phyloP scores from a whole-genome alignment of 305 asterid species.

The Fraxinus angustifolia region DNA sequence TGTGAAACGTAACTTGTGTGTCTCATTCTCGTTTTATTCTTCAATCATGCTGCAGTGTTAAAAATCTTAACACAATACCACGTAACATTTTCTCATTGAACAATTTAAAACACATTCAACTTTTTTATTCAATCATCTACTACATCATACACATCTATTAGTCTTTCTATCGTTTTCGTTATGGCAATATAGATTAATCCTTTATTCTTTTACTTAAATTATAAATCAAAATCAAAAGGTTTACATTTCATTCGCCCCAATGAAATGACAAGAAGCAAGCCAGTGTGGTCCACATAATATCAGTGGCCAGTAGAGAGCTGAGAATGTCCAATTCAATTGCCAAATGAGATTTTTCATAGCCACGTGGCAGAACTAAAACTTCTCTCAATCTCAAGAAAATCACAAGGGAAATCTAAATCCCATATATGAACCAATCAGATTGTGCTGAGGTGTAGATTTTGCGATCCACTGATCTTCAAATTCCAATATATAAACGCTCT shows the following conservation, averaged over 20 bases:
- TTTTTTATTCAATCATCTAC: too few species aligned
- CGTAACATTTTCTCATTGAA: too few species aligned
- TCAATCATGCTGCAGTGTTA: too few species aligned
- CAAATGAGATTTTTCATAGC: slow-evolving; percentile 29
- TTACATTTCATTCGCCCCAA: background rate
- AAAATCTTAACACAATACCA: too few species aligned
- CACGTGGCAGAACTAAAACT: slow-evolving; percentile 53
- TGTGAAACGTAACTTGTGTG: too few species aligned
- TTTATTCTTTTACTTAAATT: background rate
- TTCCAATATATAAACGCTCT: slow-evolving; percentile 23
- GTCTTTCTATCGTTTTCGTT: too few species aligned
- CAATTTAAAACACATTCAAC: too few species aligned
- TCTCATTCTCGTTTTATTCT: too few species aligned
- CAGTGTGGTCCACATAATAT: background rate
- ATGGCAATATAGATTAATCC: too few species aligned
- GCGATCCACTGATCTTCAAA: slow-evolving; percentile 37
- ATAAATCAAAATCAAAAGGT: background rate
- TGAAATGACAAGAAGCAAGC: background rate
- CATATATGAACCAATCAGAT: slow-evolving; percentile 46
- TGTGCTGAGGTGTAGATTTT: slow-evolving; percentile 37
- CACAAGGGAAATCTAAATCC: slow-evolving; percentile 41
- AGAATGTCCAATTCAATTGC: background rate
- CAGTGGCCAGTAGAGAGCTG: background rate
- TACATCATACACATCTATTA: too few species aligned
- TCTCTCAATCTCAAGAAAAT: slow-evolving; percentile 22